A percentile compares a stretch with the other conserved stretches of the same genome.
These are phyloP conservation scores for Trichoderma virens DNA, from an alignment of 495 filamentous ascomycete genomes.

Conservation along the genomic window DNA sequence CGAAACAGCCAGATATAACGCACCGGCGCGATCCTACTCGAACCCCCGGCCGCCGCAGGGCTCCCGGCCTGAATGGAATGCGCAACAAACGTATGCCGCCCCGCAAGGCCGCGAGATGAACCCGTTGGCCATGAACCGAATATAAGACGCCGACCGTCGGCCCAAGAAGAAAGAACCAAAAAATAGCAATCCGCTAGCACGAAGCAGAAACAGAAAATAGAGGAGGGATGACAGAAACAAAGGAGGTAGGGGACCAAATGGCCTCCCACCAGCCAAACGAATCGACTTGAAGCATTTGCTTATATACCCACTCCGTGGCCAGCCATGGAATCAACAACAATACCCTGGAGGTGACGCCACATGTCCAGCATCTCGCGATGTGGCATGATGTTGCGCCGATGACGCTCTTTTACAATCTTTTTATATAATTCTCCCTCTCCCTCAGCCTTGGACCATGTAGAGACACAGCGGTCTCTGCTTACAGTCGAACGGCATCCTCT, in stretches of 20 bases:
- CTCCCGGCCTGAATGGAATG: conserved; percentile 30
- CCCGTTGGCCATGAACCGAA: conserved; percentile 40
- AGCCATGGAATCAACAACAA: not conserved
- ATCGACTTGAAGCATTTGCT: not conserved
- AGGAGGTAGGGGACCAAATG: not conserved
- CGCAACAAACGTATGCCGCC: conserved; percentile 27
- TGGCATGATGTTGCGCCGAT: not conserved
- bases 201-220: not conserved
- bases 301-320: conserved; percentile 5
- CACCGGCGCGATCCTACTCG: conserved; percentile 39
- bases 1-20: conserved; percentile 36
- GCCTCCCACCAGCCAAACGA: not conserved
- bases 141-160: conserved; percentile 21
- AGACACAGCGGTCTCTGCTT: not conserved
- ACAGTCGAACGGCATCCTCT: not conserved
- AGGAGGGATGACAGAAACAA: not conserved
- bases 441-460: not conserved
- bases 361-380: not conserved
- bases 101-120: conserved; percentile 29
- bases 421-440: not conserved
- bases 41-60: conserved; percentile 35
- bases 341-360: conserved; percentile 3
- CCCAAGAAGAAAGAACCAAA: not conserved
- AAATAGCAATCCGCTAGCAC: not conserved
- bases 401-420: not conserved